phyloP scores from a whole-genome alignment of 352 stramenopile species.

The Globisporangium uncinulatum region DNA sequence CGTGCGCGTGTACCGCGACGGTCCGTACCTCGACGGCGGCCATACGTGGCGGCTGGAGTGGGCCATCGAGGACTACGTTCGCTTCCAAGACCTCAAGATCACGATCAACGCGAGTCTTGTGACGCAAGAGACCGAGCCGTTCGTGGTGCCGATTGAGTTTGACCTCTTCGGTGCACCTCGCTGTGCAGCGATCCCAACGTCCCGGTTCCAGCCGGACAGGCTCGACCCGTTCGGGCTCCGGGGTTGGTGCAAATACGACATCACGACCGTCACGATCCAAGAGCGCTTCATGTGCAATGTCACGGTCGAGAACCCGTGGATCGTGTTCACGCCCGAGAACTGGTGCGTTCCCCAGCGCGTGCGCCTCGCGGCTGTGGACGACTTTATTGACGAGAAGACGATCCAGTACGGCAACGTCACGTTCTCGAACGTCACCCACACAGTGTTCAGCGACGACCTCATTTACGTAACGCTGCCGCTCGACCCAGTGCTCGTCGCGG shows the following conservation, averaged over 20 bases:
- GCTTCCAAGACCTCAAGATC: conserved; percentile 66
- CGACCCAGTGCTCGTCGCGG: conserved; percentile 30
- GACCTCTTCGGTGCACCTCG: conserved; percentile 32
- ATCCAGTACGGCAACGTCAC: conserved; percentile 37
- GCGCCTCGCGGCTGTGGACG: conserved; percentile 39
- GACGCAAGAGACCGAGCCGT: conserved; percentile 55
- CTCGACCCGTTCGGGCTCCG: conserved; percentile 47
- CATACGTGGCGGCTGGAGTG: conserved; percentile 71
- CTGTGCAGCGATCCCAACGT: conserved; percentile 43
- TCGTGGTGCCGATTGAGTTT: conserved; percentile 48
- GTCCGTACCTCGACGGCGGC: conserved; percentile 61
- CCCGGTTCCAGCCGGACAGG: conserved; percentile 36
- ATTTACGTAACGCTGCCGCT: conserved; percentile 46
- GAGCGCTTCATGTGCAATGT: conserved; percentile 76
- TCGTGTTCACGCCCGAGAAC: conserved; percentile 63
- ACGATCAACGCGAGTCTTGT: conserved; percentile 48
- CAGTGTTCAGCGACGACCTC: conserved; percentile 55
- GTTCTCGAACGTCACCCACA: conserved; percentile 57
- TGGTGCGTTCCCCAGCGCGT: conserved; percentile 64
- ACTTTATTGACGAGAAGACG: conserved; percentile 54
- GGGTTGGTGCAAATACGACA: conserved; percentile 58
- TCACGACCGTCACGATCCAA: conserved; percentile 53
- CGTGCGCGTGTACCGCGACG: conserved; percentile 61
- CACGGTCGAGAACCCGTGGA: conserved; percentile 64
- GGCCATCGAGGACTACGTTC: conserved; percentile 64